phyloP scores from a whole-genome alignment of 495 filamentous ascomycete genomes.

The Penicillium atrosanguineum region DNA sequence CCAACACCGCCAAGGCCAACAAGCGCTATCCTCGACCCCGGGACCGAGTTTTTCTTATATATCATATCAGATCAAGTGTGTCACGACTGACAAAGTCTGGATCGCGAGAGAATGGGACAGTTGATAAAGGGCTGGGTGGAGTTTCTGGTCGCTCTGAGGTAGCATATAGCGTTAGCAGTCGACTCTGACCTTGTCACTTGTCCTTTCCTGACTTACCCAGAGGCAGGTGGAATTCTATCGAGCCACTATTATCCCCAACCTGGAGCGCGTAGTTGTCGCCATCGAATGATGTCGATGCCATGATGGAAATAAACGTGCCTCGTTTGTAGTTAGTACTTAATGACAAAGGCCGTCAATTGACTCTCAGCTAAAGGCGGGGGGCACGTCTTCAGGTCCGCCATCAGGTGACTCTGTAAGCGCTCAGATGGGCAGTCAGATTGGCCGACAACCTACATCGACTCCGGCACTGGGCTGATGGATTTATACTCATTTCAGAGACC shows the following conservation, averaged over 20 bases:
- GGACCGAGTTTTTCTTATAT: slow-evolving; percentile 18
- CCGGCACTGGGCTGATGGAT: no score
- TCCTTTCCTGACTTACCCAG: slow-evolving; percentile 1
- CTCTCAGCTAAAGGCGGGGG: neutral
- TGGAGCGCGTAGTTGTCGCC: neutral
- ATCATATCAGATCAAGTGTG: slow-evolving; percentile 24
- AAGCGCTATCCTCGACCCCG: slow-evolving; percentile 22
- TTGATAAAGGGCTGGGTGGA: slow-evolving; percentile 17
- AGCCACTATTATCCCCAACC: slow-evolving; percentile 2
- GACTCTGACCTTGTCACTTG: neutral
- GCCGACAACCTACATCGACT: no score
- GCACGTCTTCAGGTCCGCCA: no score
- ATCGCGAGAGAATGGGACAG: slow-evolving; percentile 32
- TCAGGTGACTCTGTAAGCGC: neutral
- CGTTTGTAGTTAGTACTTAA: neutral
- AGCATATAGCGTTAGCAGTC: neutral
- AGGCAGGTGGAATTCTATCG: neutral
- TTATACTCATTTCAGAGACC: no score
- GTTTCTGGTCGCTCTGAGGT: slow-evolving; percentile 9
- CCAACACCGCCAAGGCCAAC: slow-evolving; percentile 33
- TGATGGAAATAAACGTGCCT: neutral
- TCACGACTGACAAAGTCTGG: slow-evolving; percentile 33
- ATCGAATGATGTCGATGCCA: neutral
- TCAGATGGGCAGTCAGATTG: neutral
- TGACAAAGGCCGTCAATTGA: neutral